phyloP scores from a whole-genome alignment of 2,329 filamentous ascomycete genomes.

The Mariannaea elegans region DNA sequence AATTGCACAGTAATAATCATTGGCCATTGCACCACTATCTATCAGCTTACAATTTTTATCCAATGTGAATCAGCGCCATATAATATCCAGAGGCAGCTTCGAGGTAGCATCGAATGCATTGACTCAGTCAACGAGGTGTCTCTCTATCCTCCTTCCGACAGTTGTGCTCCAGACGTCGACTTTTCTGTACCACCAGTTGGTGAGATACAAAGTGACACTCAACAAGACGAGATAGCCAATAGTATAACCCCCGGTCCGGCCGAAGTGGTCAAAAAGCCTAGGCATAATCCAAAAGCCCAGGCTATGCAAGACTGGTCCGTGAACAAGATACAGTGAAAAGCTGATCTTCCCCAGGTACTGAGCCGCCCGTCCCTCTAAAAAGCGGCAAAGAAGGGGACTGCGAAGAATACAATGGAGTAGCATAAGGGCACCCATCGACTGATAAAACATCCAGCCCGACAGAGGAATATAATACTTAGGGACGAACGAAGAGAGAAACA shows the following conservation, averaged over 20 bases:
- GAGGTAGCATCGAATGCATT: too few relatives aligned
- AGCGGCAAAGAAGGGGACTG: slow-evolving; percentile 38
- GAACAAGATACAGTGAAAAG: slow-evolving; percentile 54
- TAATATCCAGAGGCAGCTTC: too few relatives aligned
- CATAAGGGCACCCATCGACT: slow-evolving; percentile 49
- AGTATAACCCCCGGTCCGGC: slow-evolving; percentile 39
- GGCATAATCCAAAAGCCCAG: slow-evolving; percentile 68
- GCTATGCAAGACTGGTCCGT: slow-evolving; percentile 66
- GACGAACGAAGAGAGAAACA: slow-evolving; percentile 43
- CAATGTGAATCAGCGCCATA: too few relatives aligned
- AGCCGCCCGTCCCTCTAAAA: slow-evolving; percentile 44
- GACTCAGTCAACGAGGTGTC: too few relatives aligned
- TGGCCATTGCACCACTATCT: too few relatives aligned
- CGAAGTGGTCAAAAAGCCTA: slow-evolving; percentile 49
- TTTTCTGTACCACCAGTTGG: slow-evolving; percentile 47
- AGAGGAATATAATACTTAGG: slow-evolving; percentile 49
- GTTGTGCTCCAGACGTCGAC: slow-evolving; percentile 49
- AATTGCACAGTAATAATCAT: too few relatives aligned
- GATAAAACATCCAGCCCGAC: slow-evolving; percentile 52
- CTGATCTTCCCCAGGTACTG: slow-evolving; percentile 52
- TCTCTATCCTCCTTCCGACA: slow-evolving; percentile 48
- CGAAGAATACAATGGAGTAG: slow-evolving; percentile 48
- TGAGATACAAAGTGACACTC: slow-evolving; percentile 45
- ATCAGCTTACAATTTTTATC: too few relatives aligned
- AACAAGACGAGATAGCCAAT: slow-evolving; percentile 46